These are phyloP conservation scores for Prototheca cutis DNA, from an alignment of 163 green algal genomes.

Conservation along the genomic window DNA sequence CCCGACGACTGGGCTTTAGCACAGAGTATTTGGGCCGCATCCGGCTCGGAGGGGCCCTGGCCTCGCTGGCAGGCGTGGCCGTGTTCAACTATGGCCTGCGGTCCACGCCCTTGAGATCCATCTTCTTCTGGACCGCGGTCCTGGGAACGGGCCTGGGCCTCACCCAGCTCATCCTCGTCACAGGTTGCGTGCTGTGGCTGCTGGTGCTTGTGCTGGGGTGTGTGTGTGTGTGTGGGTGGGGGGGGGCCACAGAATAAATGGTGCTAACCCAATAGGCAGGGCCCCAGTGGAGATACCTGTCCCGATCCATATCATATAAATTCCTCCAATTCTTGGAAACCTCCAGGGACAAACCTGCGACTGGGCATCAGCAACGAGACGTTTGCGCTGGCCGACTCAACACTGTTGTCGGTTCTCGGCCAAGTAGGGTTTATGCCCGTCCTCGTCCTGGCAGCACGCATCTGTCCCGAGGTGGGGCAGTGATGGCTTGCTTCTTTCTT, in stretches of 20 bases:
- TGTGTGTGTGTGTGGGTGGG: background rate
- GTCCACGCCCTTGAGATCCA: slow-evolving; percentile 55
- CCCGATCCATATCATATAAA: background rate
- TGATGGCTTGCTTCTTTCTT: no score
- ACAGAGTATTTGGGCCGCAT: slow-evolving; percentile 83
- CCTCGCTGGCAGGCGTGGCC: slow-evolving; percentile 55
- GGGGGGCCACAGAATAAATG: no score
- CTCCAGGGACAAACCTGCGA: slow-evolving; percentile 51
- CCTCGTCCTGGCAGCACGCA: slow-evolving; percentile 83
- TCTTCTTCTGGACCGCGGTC: slow-evolving; percentile 70
- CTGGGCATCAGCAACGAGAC: slow-evolving; percentile 80
- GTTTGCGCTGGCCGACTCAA: slow-evolving; percentile 84
- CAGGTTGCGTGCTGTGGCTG: no score
- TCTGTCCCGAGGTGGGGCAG: slow-evolving; percentile 74
- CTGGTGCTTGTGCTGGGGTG: slow-evolving; percentile 3
- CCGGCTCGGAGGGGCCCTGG: slow-evolving; percentile 52
- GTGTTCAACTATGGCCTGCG: slow-evolving; percentile 65
- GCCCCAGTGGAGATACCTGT: no score
- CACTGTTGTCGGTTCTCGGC: slow-evolving; percentile 80
- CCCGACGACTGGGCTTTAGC: slow-evolving; percentile 74
- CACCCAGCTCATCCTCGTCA: slow-evolving; percentile 70
- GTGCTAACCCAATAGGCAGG: no score
- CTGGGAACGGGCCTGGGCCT: slow-evolving; percentile 57
- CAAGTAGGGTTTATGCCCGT: slow-evolving; percentile 93
- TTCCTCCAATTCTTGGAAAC: no score